Conservation (phyloP, 208 protist genomes). For the Crithidia bombi region DNA sequence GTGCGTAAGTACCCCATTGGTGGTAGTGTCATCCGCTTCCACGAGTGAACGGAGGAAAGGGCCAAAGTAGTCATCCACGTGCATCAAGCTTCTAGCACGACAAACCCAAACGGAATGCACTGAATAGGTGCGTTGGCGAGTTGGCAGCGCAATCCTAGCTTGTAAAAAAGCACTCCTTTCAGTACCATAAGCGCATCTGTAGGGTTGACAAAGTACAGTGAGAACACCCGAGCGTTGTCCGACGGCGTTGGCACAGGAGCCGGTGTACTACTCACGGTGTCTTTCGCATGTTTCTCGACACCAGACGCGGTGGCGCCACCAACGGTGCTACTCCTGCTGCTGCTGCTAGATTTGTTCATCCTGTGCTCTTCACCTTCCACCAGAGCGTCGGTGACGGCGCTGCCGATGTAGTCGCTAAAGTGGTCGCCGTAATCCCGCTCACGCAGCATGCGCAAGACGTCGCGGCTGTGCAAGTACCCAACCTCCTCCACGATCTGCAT, state of each 20-base stretch:
- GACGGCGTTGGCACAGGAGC: not conserved
- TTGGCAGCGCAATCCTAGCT: slow-evolving; percentile 38
- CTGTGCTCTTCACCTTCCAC: not conserved
- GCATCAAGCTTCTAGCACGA: slow-evolving; percentile 49
- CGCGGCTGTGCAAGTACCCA: slow-evolving; percentile 60
- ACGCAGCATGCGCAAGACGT: slow-evolving; percentile 62
- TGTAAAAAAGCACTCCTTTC: slow-evolving; percentile 86
- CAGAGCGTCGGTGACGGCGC: slow-evolving; percentile 14
- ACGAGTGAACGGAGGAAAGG: no score
- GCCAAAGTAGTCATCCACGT: not conserved
- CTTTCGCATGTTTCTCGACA: not conserved
- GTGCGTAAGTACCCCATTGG: no score
- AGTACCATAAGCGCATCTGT: slow-evolving; percentile 60
- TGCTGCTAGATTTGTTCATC: not conserved
- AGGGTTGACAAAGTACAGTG: slow-evolving; percentile 64
- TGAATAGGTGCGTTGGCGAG: slow-evolving; percentile 43
- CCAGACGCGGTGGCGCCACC: not conserved
- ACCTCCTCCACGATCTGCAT: slow-evolving; percentile 70
- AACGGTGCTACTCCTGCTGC: not conserved
- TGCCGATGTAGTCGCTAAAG: slow-evolving; percentile 24
- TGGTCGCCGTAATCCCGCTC: slow-evolving; percentile 37
- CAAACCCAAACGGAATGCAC: slow-evolving; percentile 67
- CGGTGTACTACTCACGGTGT: not conserved
- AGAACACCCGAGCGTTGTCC: slow-evolving; percentile 41
- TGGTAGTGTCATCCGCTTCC: no score